Percentiles rank a stretch among this genome's conserved stretches.
These are phyloP conservation scores for Vanilla planifolia DNA, from an alignment of 106 monocot genomes.

Conservation along the genomic window DNA sequence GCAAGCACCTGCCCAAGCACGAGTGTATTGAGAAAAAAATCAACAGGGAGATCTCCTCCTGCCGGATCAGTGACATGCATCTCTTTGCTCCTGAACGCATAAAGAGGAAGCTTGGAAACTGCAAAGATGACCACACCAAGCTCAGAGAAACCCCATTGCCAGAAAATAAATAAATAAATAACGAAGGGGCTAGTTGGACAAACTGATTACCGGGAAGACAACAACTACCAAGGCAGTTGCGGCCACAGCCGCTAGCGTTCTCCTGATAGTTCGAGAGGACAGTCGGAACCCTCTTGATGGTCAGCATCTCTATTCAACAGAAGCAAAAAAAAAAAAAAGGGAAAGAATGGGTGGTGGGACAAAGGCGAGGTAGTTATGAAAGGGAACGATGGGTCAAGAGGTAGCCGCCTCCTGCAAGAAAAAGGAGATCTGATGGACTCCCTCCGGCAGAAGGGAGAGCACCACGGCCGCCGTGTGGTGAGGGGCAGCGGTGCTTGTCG, in stretches of 20 bases:
- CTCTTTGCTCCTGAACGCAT: conserved; percentile 20
- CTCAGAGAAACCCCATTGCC: neutral
- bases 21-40: conserved; percentile 55
- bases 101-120: conserved; percentile 73
- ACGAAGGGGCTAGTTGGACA: neutral
- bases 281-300: conserved; percentile 15
- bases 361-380: conserved; percentile 9
- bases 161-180: neutral
- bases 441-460: conserved; percentile 53
- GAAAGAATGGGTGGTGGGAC: conserved; percentile 10
- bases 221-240: conserved; percentile 16
- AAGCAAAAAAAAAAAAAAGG: neutral
- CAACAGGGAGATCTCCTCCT: conserved; percentile 21
- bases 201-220: conserved; percentile 10
- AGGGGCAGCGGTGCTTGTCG: conserved; percentile 8
- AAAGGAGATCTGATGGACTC: conserved; percentile 38
- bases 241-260: conserved; percentile 12
- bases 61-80: neutral
- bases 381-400: conserved; percentile 26
- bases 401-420: conserved; percentile 35
- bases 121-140: conserved; percentile 2
- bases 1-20: conserved; percentile 55
- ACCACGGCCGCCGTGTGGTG: conserved; percentile 35
- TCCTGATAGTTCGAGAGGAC: conserved; percentile 14
- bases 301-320: conserved; percentile 4